Evolutionary conservation across 2,329 filamentous ascomycete species (phyloP).

Genomic region (Fusarium ambrosium): DNA sequence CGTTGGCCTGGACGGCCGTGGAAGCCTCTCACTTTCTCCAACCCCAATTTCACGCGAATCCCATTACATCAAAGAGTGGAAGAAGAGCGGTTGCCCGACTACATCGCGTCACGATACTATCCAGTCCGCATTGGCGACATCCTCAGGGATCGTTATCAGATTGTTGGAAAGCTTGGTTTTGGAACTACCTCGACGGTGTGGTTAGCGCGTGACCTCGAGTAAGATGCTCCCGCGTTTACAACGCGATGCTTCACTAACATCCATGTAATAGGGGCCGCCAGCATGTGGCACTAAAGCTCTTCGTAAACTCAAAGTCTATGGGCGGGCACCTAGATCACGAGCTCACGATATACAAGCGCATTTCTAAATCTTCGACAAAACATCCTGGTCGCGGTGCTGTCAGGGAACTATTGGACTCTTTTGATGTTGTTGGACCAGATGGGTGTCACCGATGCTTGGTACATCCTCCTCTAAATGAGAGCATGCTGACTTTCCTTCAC

Average conservation of each 20-base stretch:
- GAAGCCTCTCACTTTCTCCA: constrained; percentile 39
- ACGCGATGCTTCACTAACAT: constrained; percentile 1
- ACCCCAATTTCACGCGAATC: constrained; percentile 22
- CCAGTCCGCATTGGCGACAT: constrained; percentile 43
- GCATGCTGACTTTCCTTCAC: constrained; percentile 53
- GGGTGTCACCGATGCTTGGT: constrained; percentile 55
- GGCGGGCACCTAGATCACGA: constrained; percentile 51
- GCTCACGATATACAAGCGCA: constrained; percentile 58
- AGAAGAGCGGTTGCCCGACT: constrained; percentile 40
- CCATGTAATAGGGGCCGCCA: constrained; percentile 36
- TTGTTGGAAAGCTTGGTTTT: constrained; percentile 58
- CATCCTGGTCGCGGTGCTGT: constrained; percentile 52
- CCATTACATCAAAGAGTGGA: constrained; percentile 22
- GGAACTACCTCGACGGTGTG: constrained; percentile 58
- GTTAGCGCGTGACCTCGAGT: constrained; percentile 53
- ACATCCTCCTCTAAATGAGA: constrained; percentile 60
- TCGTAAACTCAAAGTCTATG: constrained; percentile 42
- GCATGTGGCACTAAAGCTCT: constrained; percentile 54
- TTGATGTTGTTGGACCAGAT: constrained; percentile 53
- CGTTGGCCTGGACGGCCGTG: constrained; percentile 19
- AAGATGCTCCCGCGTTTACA: neutral
- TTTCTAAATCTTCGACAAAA: constrained; percentile 44
- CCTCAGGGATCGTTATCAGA: constrained; percentile 49
- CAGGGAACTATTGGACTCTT: constrained; percentile 54
- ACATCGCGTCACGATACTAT: constrained; percentile 42